Base-by-base conservation (phyloP, 2,329 filamentous ascomycete species). In the Fusarium brachygibbosum region DNA sequence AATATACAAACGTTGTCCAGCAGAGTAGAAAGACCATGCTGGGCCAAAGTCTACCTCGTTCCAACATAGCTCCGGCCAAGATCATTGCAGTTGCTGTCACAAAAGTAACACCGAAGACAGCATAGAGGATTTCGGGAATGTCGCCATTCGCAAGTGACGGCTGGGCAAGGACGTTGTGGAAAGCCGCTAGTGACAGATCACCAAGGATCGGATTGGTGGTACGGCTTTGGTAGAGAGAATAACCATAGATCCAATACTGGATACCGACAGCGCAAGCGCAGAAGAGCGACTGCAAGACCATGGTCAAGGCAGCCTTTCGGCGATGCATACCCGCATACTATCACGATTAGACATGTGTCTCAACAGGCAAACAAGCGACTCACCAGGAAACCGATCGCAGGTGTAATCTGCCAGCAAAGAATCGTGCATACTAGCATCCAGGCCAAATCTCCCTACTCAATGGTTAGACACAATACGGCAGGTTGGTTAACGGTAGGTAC, bases 1-100 rank as follows among this genome's bases (percentile, higher is more conserved):
- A 90, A 77, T 90, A 90, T 4, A 90, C 88, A 56, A 90, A 82
- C 0, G 88, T 90, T 0, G 87, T 86, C 88, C 88, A 90, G 72
- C 81, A 85, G 74, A 90, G 87, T 23, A 84, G 81, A 66, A 90
- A 92, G 28, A 92, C 80, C 73, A 92, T 83, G 11, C 87, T 89
- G 0, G 80, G 79, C 45, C 71, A 74, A 6, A 81, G 68, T 5
- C 79, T 61, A 0, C 79, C 79, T 13, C 79, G 66, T 62, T 81
- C 79, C 0, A 81, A 69, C 71, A 81, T 80, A 2, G 79, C 79
- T 11, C 79, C 79, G 4, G 79, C 79, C 56, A 81, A 58, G 38
- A 81, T 81, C 78, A 80, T 80, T 25, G 79, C 79, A 0, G 79
- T 81, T 3, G 75, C 76, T 0, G 78, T 79, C 13, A 81, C 79